Evolutionary conservation across 805 yeast genomes (phyloP).

Genomic region (Lachancea mirantina): DNA sequence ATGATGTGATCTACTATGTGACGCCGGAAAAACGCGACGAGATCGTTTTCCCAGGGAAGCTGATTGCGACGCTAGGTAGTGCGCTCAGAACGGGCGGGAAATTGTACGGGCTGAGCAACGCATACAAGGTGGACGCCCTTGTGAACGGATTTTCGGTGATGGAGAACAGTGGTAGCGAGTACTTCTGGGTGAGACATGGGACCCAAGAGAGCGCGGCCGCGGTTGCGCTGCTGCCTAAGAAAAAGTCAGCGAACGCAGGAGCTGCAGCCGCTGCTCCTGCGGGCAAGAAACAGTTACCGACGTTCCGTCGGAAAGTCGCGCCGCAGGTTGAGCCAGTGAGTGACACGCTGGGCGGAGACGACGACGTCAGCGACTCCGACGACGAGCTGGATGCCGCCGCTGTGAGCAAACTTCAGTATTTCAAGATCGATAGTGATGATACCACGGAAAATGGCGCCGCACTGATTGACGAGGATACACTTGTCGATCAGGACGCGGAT

Average conservation of each 20-base stretch:
- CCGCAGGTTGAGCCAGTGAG: constrained; percentile 18
- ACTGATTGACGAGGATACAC: constrained; percentile 51
- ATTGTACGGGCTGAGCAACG: constrained; percentile 44
- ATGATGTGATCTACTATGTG: constrained; percentile 43
- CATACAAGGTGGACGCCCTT: constrained; percentile 47
- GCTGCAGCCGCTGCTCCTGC: neutral
- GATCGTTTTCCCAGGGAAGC: constrained; percentile 41
- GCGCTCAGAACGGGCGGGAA: constrained; percentile 40
- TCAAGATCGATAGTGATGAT: constrained; percentile 49
- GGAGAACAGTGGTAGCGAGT: constrained; percentile 31
- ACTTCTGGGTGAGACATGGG: constrained; percentile 52
- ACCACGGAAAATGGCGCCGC: constrained; percentile 39
- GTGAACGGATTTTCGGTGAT: constrained; percentile 50
- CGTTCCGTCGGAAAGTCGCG: constrained; percentile 22
- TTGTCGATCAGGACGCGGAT: constrained; percentile 37
- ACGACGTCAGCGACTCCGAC: constrained; percentile 32
- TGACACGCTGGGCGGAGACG: constrained; percentile 18
- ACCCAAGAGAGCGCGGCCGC: constrained; percentile 29
- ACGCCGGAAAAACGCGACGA: constrained; percentile 45
- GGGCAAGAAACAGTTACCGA: constrained; percentile 2
- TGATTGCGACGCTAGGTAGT: constrained; percentile 35
- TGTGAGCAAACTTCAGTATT: constrained; percentile 36
- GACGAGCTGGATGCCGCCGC: constrained; percentile 35
- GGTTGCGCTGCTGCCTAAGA: constrained; percentile 26
- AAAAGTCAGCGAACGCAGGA: constrained; percentile 14